Evolutionary conservation across 768 basidiomycete genomes (phyloP).

Genomic region (Pleurotus cornucopiae): DNA sequence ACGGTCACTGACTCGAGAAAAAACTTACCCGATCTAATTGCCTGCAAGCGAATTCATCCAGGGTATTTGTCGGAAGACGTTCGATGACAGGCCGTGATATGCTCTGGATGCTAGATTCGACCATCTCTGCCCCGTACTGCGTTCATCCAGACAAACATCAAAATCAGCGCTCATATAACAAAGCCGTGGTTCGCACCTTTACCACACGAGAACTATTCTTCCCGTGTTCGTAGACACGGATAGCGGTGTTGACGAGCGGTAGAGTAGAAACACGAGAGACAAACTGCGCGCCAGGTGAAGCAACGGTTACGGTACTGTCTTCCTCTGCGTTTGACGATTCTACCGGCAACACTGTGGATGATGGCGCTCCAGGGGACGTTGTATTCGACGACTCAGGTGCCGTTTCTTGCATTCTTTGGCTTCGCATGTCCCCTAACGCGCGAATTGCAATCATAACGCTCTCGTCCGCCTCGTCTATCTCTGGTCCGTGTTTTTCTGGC

Average conservation of each 20-base stretch:
- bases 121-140: slow-evolving; percentile 84
- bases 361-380: not conserved
- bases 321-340: slow-evolving; percentile 9
- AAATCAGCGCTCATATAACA: not conserved
- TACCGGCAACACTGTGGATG: slow-evolving; percentile 12
- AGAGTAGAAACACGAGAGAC: slow-evolving; percentile 58
- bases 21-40: slow-evolving; percentile 78
- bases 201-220: slow-evolving; percentile 84
- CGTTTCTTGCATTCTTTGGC: slow-evolving; percentile 25
- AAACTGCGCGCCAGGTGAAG: slow-evolving; percentile 26
- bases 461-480: slow-evolving; percentile 55
- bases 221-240: slow-evolving; percentile 75
- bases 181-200: slow-evolving; percentile 47
- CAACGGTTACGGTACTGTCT: slow-evolving; percentile 3
- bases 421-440: slow-evolving; percentile 78
- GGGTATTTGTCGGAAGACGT: slow-evolving; percentile 66
- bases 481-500: not conserved
- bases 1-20: slow-evolving; percentile 3
- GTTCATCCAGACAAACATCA: not conserved
- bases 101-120: slow-evolving; percentile 79
- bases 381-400: not conserved
- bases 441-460: slow-evolving; percentile 74
- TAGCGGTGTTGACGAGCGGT: slow-evolving; percentile 69
- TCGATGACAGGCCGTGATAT: slow-evolving; percentile 81
- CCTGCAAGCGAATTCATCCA: slow-evolving; percentile 87